A percentile compares a stretch with the other conserved stretches of the same genome.
These are phyloP conservation scores for Penicillium waksmanii DNA, from an alignment of 495 filamentous ascomycete genomes.

Conservation along the genomic window DNA sequence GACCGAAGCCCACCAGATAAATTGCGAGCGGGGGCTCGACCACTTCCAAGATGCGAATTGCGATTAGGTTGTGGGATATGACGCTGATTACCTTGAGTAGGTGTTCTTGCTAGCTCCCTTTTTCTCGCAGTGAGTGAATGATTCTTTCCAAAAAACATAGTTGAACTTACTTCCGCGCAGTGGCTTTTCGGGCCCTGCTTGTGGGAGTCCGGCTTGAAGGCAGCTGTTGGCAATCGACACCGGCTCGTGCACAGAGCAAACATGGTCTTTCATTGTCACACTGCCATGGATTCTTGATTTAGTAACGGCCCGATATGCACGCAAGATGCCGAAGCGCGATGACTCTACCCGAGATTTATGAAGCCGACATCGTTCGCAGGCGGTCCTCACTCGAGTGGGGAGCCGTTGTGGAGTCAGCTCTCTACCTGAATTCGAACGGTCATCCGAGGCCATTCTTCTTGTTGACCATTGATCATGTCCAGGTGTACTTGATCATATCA, in stretches of 20 bases:
- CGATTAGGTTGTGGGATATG: background rate
- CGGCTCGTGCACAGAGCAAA: slow-evolving; percentile 31
- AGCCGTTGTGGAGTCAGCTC: slow-evolving; percentile 12
- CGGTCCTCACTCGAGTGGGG: slow-evolving; percentile 35
- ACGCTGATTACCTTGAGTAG: background rate
- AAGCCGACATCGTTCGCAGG: slow-evolving; percentile 36
- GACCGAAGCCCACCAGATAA: background rate
- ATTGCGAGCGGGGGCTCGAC: background rate
- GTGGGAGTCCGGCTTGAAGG: background rate
- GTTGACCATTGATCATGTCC: background rate
- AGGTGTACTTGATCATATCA: background rate
- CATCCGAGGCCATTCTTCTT: background rate
- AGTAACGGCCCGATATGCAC: slow-evolving; percentile 1
- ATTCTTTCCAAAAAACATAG: background rate
- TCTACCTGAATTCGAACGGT: background rate
- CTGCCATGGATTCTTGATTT: slow-evolving; percentile 13
- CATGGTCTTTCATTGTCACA: slow-evolving; percentile 38
- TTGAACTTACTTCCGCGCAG: slow-evolving; percentile 10
- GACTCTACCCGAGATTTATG: slow-evolving; percentile 33
- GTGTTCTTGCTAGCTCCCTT: background rate
- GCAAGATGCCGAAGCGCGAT: background rate
- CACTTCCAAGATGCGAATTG: background rate
- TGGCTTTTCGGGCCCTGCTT: slow-evolving; percentile 6
- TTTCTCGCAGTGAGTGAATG: background rate
- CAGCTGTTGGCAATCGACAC: slow-evolving; percentile 28